Evolutionary conservation across 2,329 filamentous ascomycete species (phyloP).

Genomic region (Exophiala alcalophila): DNA sequence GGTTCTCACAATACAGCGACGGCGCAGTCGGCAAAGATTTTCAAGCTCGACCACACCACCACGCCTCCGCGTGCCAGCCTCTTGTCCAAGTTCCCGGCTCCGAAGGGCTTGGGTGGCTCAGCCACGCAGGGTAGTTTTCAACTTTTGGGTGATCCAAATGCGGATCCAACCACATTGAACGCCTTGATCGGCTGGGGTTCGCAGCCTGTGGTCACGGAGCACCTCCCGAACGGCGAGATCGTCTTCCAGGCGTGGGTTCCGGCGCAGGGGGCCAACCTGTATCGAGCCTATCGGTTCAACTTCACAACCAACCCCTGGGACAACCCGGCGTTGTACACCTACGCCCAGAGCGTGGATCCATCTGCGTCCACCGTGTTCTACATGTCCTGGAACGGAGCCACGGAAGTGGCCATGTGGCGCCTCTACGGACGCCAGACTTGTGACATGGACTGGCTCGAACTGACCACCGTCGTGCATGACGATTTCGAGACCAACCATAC

Average conservation of each 20-base stretch:
- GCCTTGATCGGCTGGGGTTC: slow-evolving; percentile 44
- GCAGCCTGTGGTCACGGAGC: slow-evolving; percentile 41
- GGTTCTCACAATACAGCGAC: slow-evolving; percentile 40
- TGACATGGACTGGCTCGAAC: slow-evolving; percentile 30
- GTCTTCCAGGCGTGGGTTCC: slow-evolving; percentile 40
- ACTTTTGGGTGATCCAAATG: slow-evolving; percentile 25
- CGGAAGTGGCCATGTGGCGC: slow-evolving; percentile 43
- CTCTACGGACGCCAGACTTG: slow-evolving; percentile 31
- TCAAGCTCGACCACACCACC: slow-evolving; percentile 38
- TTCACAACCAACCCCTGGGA: slow-evolving; percentile 20
- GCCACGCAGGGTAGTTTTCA: slow-evolving; percentile 40
- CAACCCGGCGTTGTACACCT: slow-evolving; percentile 22
- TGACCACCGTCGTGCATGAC: slow-evolving; percentile 34
- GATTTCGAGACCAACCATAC: slow-evolving; percentile 42
- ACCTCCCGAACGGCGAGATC: slow-evolving; percentile 36
- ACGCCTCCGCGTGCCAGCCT: slow-evolving; percentile 38
- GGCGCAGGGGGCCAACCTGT: slow-evolving; percentile 39
- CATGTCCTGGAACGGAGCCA: slow-evolving; percentile 50
- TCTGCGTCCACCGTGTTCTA: slow-evolving; percentile 31
- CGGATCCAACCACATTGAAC: slow-evolving; percentile 33
- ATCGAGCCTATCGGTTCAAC: slow-evolving; percentile 41
- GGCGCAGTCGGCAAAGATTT: slow-evolving; percentile 41
- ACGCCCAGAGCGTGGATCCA: slow-evolving; percentile 16
- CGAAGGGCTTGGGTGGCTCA: slow-evolving; percentile 17
- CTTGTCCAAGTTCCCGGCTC: slow-evolving; percentile 33